phyloP scores from a whole-genome alignment of 441 rosid genomes.

The Capsella rubella region DNA sequence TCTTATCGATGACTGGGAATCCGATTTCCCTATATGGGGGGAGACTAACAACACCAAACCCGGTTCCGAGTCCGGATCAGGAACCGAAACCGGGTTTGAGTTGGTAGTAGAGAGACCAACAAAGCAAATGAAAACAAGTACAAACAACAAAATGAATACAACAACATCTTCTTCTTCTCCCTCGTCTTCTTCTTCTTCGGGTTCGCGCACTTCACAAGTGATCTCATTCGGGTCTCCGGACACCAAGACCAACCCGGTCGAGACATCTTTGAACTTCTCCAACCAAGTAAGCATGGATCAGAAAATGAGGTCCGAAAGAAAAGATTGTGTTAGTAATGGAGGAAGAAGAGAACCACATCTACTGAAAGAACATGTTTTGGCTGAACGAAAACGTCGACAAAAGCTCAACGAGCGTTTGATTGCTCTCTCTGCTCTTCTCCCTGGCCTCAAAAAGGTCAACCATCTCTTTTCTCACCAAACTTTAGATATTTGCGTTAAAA shows the following conservation, averaged over 20 bases:
- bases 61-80: not conserved
- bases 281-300: slow-evolving; percentile 19
- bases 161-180: slow-evolving; percentile 36
- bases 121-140: slow-evolving; percentile 20
- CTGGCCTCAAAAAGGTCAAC: slow-evolving; percentile 48
- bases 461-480: not conserved
- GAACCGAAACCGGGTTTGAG: slow-evolving; percentile 23
- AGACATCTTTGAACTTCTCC: slow-evolving; percentile 41
- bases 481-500: not conserved
- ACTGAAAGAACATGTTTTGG: slow-evolving; percentile 47
- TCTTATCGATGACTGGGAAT: slow-evolving; percentile 44
- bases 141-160: slow-evolving; percentile 4
- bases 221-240: slow-evolving; percentile 41
- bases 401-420: slow-evolving; percentile 48
- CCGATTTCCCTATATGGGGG: slow-evolving; percentile 6
- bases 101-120: slow-evolving; percentile 17
- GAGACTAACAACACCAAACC: not conserved
- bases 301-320: slow-evolving; percentile 21
- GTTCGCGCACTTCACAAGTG: slow-evolving; percentile 27
- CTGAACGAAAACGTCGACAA: slow-evolving; percentile 48
- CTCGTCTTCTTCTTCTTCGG: slow-evolving; percentile 33
- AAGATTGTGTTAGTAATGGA: slow-evolving; percentile 26
- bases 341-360: slow-evolving; percentile 44
- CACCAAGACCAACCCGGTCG: slow-evolving; percentile 15
- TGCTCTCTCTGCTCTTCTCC: slow-evolving; percentile 50